phyloP scores from a whole-genome alignment of 345 rosid genomes.

The Conringia planisiliqua region DNA sequence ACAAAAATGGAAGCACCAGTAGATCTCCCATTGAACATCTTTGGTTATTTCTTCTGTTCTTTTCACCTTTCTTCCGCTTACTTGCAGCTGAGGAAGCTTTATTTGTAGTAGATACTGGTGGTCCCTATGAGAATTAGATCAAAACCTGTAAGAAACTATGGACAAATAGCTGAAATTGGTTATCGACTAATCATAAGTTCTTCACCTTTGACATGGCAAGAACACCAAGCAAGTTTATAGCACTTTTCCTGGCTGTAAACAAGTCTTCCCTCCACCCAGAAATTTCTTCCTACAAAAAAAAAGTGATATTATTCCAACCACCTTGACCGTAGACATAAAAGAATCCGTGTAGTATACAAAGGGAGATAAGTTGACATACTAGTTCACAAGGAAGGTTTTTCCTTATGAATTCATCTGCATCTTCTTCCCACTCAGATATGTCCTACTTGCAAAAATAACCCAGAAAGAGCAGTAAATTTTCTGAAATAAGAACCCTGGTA shows the following conservation, averaged over 20 bases:
- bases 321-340: constrained; percentile 1
- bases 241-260: constrained; percentile 86
- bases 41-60: constrained; percentile 49
- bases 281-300: constrained; percentile 58
- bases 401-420: constrained; percentile 78
- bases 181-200: constrained; percentile 5
- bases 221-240: constrained; percentile 77
- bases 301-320: background rate
- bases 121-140: constrained; percentile 50
- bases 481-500: constrained; percentile 5
- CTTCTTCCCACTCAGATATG: constrained; percentile 84
- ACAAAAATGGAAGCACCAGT: constrained; percentile 83
- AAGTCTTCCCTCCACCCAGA: constrained; percentile 93
- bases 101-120: constrained; percentile 49
- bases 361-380: constrained; percentile 40
- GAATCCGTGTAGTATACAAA: background rate
- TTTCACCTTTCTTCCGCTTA: constrained; percentile 83
- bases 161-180: constrained; percentile 14
- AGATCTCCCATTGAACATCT: constrained; percentile 65
- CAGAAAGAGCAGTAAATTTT: constrained; percentile 10
- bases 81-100: constrained; percentile 46
- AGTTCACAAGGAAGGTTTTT: constrained; percentile 84
- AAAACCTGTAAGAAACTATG: constrained; percentile 3
- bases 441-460: constrained; percentile 47
- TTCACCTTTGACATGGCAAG: constrained; percentile 74